Evolutionary conservation across 1,284 basidiomycete species (phyloP), one percentile per base, ranked within the genome.

Genomic region (Anthracocystis panici-leucophaei): DNA sequence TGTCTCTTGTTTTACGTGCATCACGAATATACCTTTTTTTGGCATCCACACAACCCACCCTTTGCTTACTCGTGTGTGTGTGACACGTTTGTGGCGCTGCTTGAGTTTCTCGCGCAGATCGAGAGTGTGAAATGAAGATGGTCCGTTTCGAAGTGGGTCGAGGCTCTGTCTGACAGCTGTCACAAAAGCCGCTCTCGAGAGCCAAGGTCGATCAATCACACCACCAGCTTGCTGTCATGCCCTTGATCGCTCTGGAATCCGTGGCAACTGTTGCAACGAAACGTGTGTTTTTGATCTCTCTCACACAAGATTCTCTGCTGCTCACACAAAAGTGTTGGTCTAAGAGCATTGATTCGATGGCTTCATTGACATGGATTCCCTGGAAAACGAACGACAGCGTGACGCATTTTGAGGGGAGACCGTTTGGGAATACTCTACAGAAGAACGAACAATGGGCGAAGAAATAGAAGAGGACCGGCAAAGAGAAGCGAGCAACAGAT

Each of bases 371-470:
- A 49, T 20, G 9, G 5, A 16, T 11, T 49, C 41, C 41, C 51
- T 54, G 38, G 12, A 27, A 48, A 57, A 57, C 35, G 49, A 61
- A 61, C 48, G 54, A 53, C 57, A 51, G n/a, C 53, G 57, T 48
- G 41, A 52, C 48, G 57, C 52, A 55, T 49, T 48, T 49, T 10
- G 16, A 18, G 48, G 29, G 29, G 29, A 49, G 48, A 49, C 48
- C 31, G 20, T 41, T 12, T 41, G 27, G 52, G 48, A 29, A 29
- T 61, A 66, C 40, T 66, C 57, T 66, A 67, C 65, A 67, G 40
- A 57, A 45, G 18, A 53, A 31, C 40, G 46, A 33, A 49, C 29
- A n/a, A 31, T 49, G 10, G 48, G 20, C 48, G 29, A 20, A 25
- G n/a, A 49, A 49, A n/a, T n/a, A 29, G 48, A 31, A 48, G 27